Evolutionary conservation across 345 rosid species (phyloP).

Genomic region (Ceriops tagal): DNA sequence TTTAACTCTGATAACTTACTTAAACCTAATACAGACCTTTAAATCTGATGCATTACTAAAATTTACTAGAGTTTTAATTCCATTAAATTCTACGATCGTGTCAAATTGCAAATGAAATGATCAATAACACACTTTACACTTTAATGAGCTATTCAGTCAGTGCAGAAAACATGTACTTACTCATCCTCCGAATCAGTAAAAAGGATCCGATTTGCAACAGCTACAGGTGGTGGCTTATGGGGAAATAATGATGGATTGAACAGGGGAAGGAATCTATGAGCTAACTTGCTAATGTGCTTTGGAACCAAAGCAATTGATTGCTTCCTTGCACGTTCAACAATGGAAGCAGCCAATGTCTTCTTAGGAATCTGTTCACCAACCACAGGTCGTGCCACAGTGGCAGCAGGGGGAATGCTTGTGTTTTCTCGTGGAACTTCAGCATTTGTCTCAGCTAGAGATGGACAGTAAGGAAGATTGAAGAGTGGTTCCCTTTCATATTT

Average conservation of each 20-base stretch:
- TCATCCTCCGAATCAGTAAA: constrained; percentile 96
- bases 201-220: constrained; percentile 76
- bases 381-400: constrained; percentile 29
- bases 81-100: too few species aligned
- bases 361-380: constrained; percentile 50
- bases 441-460: constrained; percentile 35
- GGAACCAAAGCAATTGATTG: constrained; percentile 83
- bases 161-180: constrained; percentile 42
- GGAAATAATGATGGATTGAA: constrained; percentile 76
- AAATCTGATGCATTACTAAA: too few species aligned
- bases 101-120: too few species aligned
- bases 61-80: too few species aligned
- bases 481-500: constrained; percentile 62
- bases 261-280: constrained; percentile 53
- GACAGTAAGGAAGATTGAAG: constrained; percentile 46
- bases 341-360: constrained; percentile 79
- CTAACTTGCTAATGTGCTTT: constrained; percentile 70
- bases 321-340: constrained; percentile 78
- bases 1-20: too few species aligned
- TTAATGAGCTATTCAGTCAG: neutral
- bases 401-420: constrained; percentile 17
- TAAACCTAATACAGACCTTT: too few species aligned
- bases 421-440: constrained; percentile 36
- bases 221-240: constrained; percentile 74
- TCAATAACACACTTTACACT: neutral